A percentile compares a stretch with the other conserved stretches of the same genome.
phyloP scores from a whole-genome alignment of 1,139 yeast species.

The Geotrichum macrosporum region DNA sequence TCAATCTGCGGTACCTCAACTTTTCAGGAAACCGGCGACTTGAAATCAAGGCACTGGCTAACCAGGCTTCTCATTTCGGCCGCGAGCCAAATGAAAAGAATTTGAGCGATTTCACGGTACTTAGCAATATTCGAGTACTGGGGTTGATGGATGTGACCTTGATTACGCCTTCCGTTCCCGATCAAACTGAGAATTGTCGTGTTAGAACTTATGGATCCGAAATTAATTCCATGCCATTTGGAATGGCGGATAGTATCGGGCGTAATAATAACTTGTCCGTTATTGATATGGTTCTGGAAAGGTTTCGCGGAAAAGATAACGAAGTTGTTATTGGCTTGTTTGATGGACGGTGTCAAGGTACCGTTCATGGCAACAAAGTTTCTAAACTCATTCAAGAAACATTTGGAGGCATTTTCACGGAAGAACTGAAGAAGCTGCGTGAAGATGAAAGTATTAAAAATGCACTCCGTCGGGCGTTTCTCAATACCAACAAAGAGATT shows the following conservation, averaged over 20 bases:
- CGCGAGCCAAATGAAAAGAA: constrained; percentile 37
- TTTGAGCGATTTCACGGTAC: constrained; percentile 70
- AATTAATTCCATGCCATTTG: constrained; percentile 72
- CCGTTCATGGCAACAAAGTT: constrained; percentile 49
- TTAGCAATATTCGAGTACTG: constrained; percentile 65
- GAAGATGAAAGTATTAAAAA: constrained; percentile 46
- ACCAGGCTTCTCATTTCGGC: constrained; percentile 33
- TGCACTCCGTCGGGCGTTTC: constrained; percentile 76
- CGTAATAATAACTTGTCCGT: constrained; percentile 61
- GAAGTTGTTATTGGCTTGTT: constrained; percentile 73
- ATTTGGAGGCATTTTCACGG: constrained; percentile 58
- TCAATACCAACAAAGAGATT: constrained; percentile 75
- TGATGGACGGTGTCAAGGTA: constrained; percentile 68
- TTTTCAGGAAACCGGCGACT: constrained; percentile 88
- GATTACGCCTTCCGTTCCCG: constrained; percentile 78
- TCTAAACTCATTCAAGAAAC: constrained; percentile 72
- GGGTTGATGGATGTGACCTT: constrained; percentile 95
- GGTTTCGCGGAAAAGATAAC: constrained; percentile 78
- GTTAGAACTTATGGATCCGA: constrained; percentile 87
- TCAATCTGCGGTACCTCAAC: constrained; percentile 70
- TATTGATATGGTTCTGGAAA: constrained; percentile 81
- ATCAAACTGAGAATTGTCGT: constrained; percentile 76
- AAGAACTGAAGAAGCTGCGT: constrained; percentile 55
- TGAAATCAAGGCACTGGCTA: constrained; percentile 67
- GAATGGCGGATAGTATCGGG: constrained; percentile 87